phyloP scores from a whole-genome alignment of 2,329 filamentous ascomycete genomes.

The Massarina eburnea region DNA sequence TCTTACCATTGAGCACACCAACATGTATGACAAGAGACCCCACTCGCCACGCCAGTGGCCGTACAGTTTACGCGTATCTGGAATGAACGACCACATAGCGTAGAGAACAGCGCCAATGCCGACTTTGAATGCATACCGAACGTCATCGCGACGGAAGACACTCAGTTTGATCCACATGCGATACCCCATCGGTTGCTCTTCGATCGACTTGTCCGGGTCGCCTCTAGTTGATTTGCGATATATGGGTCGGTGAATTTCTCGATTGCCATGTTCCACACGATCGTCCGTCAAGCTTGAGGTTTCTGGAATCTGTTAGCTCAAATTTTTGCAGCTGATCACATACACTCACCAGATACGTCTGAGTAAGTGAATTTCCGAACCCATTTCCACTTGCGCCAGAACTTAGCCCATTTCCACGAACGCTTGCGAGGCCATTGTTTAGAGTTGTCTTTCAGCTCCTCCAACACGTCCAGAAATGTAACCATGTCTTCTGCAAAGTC shows the following conservation, averaged over 20 bases:
- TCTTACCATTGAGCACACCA: slow-evolving; percentile 82
- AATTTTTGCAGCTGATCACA: background rate
- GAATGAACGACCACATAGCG: slow-evolving; percentile 84
- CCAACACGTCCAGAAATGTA: slow-evolving; percentile 77
- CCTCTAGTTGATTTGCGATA: slow-evolving; percentile 30
- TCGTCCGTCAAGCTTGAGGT: slow-evolving; percentile 27
- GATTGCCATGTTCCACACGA: slow-evolving; percentile 30
- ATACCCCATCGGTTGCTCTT: slow-evolving; percentile 44
- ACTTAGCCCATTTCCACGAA: slow-evolving; percentile 82
- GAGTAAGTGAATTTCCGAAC: slow-evolving; percentile 7
- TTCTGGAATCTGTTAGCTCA: slow-evolving; percentile 20
- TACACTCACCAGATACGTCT: slow-evolving; percentile 24
- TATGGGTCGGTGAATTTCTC: slow-evolving; percentile 40
- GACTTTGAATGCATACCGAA: slow-evolving; percentile 86
- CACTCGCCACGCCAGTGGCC: slow-evolving; percentile 92
- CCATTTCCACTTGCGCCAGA: slow-evolving; percentile 61
- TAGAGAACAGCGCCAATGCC: slow-evolving; percentile 87
- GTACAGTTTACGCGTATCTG: slow-evolving; percentile 76
- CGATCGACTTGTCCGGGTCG: slow-evolving; percentile 29
- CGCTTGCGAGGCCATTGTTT: slow-evolving; percentile 63
- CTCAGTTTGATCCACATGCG: slow-evolving; percentile 58
- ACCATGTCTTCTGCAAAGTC: slow-evolving; percentile 91
- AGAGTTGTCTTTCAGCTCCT: slow-evolving; percentile 76
- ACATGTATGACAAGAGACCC: slow-evolving; percentile 95
- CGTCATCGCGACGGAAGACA: slow-evolving; percentile 64